Evolutionary conservation across 306 rosid species (phyloP).

Genomic region (Vigna unguiculata): DNA sequence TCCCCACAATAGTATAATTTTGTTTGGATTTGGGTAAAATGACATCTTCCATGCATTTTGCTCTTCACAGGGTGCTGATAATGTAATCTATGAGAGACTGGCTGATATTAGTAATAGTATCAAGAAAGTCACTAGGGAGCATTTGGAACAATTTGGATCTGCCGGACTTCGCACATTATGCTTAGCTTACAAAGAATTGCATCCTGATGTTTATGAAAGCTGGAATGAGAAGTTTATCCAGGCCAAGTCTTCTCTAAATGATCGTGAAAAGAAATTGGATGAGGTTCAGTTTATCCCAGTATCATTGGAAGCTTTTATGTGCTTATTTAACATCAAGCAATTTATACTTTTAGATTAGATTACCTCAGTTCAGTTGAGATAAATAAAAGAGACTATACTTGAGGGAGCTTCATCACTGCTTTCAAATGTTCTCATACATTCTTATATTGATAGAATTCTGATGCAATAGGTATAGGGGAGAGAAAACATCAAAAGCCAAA

Average conservation of each 20-base stretch:
- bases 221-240: conserved; percentile 95
- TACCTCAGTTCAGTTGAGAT: neutral
- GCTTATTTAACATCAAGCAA: conserved; percentile 34
- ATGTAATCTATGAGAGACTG: conserved; percentile 87
- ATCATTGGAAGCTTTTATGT: conserved; percentile 14
- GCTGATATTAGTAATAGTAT: conserved; percentile 58
- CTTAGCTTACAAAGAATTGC: conserved; percentile 90
- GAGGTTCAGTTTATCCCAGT: conserved; percentile 65
- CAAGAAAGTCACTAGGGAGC: conserved; percentile 77
- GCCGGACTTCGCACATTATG: conserved; percentile 92
- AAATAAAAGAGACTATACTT: no score
- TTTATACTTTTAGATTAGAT: conserved; percentile 13
- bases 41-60: conserved; percentile 47
- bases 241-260: conserved; percentile 90
- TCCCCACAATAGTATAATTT: conserved; percentile 18
- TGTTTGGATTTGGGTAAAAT: conserved; percentile 45
- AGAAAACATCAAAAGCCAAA: no score
- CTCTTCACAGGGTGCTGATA: conserved; percentile 91
- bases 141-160: conserved; percentile 87
- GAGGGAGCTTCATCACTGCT: no score
- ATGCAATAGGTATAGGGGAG: no score
- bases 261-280: conserved; percentile 96
- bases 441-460: no score
- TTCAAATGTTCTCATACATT: no score
- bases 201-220: conserved; percentile 75